phyloP scores from a whole-genome alignment of 371 early-diverging fungal genomes.

The Rozella allomycis region DNA sequence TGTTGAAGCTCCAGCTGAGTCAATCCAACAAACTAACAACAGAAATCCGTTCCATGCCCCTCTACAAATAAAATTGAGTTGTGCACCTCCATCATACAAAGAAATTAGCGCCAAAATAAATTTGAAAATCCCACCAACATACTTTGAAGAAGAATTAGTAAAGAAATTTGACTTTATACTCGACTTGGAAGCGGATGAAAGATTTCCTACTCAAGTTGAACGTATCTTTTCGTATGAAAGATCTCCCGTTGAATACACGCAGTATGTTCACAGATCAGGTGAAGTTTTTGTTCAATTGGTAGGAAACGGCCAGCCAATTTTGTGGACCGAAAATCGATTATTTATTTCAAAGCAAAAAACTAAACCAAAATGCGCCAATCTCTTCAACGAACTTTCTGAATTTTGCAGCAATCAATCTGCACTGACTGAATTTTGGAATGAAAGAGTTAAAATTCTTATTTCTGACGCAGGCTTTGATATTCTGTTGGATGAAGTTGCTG shows the following conservation, averaged over 20 bases:
- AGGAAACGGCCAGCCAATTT: too few relatives aligned
- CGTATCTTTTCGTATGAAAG: slow-evolving; percentile 40
- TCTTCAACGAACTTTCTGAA: too few relatives aligned
- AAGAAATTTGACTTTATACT: slow-evolving; percentile 62
- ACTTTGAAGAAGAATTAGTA: slow-evolving; percentile 59
- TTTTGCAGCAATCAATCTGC: too few relatives aligned
- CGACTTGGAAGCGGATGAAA: slow-evolving; percentile 71
- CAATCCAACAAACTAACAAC: slow-evolving; percentile 36
- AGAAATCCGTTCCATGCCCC: slow-evolving; percentile 68
- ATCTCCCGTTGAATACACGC: slow-evolving; percentile 46
- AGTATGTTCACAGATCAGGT: slow-evolving; percentile 47
- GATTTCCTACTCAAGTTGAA: slow-evolving; percentile 30
- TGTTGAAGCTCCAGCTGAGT: slow-evolving; percentile 74
- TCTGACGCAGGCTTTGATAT: too few relatives aligned
- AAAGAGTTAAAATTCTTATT: too few relatives aligned
- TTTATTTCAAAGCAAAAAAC: too few relatives aligned
- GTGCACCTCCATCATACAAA: slow-evolving; percentile 34
- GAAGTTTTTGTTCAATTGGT: too few relatives aligned
- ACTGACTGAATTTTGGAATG: too few relatives aligned
- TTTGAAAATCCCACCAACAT: slow-evolving; percentile 38
- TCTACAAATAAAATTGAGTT: slow-evolving; percentile 46
- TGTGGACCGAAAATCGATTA: too few relatives aligned
- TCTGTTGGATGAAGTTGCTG: too few relatives aligned
- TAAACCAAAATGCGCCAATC: too few relatives aligned
- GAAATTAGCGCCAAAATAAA: slow-evolving; percentile 4